Conservation (phyloP, 208 protist species). For the Wallacemonas sp. region DNA sequence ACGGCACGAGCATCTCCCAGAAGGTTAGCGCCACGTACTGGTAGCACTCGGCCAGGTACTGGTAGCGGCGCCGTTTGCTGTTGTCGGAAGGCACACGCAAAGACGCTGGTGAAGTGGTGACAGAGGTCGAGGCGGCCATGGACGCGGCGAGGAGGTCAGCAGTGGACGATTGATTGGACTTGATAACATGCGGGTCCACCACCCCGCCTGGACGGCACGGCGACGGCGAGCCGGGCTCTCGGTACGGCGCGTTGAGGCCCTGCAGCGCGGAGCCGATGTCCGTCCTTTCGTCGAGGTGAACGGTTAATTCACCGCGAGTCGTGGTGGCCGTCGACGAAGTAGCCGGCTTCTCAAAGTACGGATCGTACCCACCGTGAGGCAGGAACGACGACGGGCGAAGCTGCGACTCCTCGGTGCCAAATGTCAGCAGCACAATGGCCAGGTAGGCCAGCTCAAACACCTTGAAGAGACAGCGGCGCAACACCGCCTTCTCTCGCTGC, state of each 20-base stretch:
- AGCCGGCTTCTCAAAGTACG: not conserved
- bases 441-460: slow-evolving; percentile 47
- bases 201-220: no score
- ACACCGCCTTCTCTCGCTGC: slow-evolving; percentile 8
- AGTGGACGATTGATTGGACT: not conserved
- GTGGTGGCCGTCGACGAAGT: not conserved
- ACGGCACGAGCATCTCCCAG: slow-evolving; percentile 17
- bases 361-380: not conserved
- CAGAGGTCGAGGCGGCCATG: not conserved
- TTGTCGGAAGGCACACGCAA: not conserved
- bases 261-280: not conserved
- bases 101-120: not conserved
- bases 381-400: slow-evolving; percentile 14
- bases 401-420: slow-evolving; percentile 24
- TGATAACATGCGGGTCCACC: no score
- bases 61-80: slow-evolving; percentile 17
- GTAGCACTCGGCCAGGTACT: slow-evolving; percentile 24
- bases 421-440: slow-evolving; percentile 36
- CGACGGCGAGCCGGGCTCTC: no score
- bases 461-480: slow-evolving; percentile 32
- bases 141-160: slow-evolving; percentile 4
- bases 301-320: not conserved
- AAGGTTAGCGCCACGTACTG: slow-evolving; percentile 14
- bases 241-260: no score
- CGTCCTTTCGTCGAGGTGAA: not conserved